A percentile compares a stretch with the other conserved stretches of the same genome.
phyloP scores from a whole-genome alignment of 2,329 filamentous ascomycete genomes.

The Phyllachora maydis region DNA sequence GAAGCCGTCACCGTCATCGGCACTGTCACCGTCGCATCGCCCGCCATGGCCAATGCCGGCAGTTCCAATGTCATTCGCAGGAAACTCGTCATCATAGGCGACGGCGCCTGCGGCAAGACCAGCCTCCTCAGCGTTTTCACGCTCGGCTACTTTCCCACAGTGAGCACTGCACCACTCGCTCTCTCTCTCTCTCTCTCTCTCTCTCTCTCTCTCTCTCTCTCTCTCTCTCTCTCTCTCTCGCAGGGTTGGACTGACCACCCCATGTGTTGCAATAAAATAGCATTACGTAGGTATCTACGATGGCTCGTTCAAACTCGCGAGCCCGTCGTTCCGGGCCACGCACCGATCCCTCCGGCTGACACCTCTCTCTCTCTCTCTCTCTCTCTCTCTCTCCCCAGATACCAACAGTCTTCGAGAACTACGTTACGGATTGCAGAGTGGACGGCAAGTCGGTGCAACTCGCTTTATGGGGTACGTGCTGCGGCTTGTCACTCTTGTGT shows the following conservation, averaged over 20 bases:
- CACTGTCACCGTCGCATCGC: constrained; percentile 4
- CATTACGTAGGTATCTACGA: constrained; percentile 26
- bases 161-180: constrained; percentile 25
- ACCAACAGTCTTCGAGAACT: constrained; percentile 97
- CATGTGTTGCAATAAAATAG: too few species aligned
- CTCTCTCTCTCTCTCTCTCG: constrained; percentile 1
- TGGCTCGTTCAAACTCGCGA: background rate
- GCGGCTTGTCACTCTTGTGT: too few species aligned
- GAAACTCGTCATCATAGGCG: constrained; percentile 92
- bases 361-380: constrained; percentile 1
- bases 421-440: constrained; percentile 95
- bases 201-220: constrained; percentile 1
- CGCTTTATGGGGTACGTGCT: constrained; percentile 89
- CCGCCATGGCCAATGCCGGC: constrained; percentile 12
- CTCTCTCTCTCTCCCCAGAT: constrained; percentile 30
- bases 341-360: background rate
- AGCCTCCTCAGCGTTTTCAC: constrained; percentile 96
- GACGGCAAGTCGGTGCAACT: constrained; percentile 98
- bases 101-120: constrained; percentile 96
- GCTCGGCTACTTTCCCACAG: constrained; percentile 90
- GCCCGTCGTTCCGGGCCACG: background rate
- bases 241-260: too few species aligned
- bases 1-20: background rate
- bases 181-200: constrained; percentile 1
- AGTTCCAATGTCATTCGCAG: constrained; percentile 16